phyloP scores from a whole-genome alignment of 768 basidiomycete genomes.

The Xerocomellus intermedius region DNA sequence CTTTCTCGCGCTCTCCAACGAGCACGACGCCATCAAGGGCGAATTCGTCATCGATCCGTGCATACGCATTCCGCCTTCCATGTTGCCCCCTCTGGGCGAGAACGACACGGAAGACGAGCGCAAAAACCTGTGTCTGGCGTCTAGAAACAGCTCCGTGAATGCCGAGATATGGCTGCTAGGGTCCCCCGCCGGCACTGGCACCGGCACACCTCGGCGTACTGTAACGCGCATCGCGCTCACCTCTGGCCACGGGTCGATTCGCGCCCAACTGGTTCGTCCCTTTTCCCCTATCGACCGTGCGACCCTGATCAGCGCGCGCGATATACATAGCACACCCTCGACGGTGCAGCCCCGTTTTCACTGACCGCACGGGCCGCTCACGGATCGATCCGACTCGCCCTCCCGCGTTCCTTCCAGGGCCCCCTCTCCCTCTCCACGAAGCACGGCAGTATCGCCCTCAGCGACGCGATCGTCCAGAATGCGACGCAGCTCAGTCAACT shows the following conservation, averaged over 20 bases:
- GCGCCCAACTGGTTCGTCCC: constrained; percentile 20
- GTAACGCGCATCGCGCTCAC: constrained; percentile 20
- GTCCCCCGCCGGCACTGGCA: too few relatives aligned
- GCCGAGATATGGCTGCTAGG: constrained; percentile 40
- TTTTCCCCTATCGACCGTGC: neutral
- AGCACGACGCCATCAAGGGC: constrained; percentile 13
- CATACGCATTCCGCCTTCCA: constrained; percentile 36
- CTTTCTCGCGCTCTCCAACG: constrained; percentile 14
- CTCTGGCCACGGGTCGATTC: constrained; percentile 17
- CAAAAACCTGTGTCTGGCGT: constrained; percentile 37
- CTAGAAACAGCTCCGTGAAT: constrained; percentile 35
- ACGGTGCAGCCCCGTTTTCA: constrained; percentile 13
- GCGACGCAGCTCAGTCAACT: constrained; percentile 25
- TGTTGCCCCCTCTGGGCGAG: constrained; percentile 38
- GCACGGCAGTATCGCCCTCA: constrained; percentile 16
- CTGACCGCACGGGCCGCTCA: constrained; percentile 10
- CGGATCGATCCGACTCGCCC: constrained; percentile 11
- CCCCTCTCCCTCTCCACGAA: constrained; percentile 16
- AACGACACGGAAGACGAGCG: constrained; percentile 39
- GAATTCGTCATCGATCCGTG: constrained; percentile 45
- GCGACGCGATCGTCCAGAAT: constrained; percentile 12
- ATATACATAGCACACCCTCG: constrained; percentile 13
- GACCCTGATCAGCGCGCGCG: too few relatives aligned
- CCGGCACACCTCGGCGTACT: constrained; percentile 10
- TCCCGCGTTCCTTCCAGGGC: constrained; percentile 27